These are phyloP conservation scores for Trichoderma koningii DNA, from an alignment of 2,329 filamentous ascomycete species.

Conservation along the genomic window DNA sequence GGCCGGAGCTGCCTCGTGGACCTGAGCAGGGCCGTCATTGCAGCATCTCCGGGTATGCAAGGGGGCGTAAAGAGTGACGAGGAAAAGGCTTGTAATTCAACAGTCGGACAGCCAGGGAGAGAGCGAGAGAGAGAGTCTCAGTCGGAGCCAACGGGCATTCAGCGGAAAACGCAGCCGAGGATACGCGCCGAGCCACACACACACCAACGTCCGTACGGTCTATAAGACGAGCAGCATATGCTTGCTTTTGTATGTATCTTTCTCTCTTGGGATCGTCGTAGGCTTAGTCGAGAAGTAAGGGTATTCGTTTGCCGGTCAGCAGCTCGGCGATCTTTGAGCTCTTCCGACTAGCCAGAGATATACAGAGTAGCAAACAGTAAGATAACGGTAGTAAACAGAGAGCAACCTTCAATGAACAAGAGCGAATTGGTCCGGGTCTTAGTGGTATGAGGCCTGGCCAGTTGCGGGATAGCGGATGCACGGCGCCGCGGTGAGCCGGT, in stretches of 20 bases:
- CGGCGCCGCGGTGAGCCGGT: conserved; percentile 18
- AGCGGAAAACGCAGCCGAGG: not conserved
- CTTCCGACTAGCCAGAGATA: not conserved
- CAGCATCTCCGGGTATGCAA: conserved; percentile 28
- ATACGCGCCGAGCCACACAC: not conserved
- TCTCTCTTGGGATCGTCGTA: no score
- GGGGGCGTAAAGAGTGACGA: not conserved
- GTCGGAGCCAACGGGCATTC: not conserved
- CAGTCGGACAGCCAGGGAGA: not conserved
- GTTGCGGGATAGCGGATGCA: conserved; percentile 1
- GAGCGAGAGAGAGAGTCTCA: not conserved
- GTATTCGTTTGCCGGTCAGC: not conserved
- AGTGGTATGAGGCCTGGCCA: not conserved
- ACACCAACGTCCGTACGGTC: no score
- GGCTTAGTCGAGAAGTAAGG: not conserved
- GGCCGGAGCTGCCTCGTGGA: conserved; percentile 26
- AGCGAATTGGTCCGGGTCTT: not conserved
- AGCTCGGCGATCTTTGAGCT: conserved; percentile 8
- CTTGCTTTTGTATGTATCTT: no score
- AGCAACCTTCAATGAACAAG: not conserved
- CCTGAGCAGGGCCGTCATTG: conserved; percentile 31
- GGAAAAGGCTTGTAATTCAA: no score
- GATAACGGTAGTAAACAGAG: no score
- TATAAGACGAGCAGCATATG: no score
- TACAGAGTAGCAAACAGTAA: not conserved